Evolutionary conservation across 164 flowering plant genomes (phyloP).

Genomic region (Saururus chinensis): DNA sequence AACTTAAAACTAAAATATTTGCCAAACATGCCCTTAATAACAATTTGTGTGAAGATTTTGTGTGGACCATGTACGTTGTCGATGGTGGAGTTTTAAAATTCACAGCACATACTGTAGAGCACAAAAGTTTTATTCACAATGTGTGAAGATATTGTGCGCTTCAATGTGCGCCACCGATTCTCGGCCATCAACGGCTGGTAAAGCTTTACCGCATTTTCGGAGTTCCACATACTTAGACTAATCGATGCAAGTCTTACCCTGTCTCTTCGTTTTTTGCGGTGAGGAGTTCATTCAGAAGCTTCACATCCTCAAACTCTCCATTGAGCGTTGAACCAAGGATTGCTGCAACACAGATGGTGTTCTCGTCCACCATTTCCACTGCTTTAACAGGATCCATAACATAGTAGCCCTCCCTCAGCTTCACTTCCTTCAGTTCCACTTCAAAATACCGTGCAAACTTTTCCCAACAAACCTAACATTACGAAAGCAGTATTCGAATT

Average conservation of each 20-base stretch:
- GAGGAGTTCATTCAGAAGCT: constrained; percentile 31
- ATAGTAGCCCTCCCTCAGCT: constrained; percentile 29
- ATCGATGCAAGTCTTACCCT: constrained; percentile 13
- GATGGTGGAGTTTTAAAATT: no score
- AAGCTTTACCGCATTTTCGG: no score
- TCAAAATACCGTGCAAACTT: constrained; percentile 38
- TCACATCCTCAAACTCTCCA: constrained; percentile 42
- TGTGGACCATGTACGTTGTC: no score
- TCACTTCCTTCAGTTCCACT: constrained; percentile 39
- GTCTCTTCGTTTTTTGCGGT: constrained; percentile 25
- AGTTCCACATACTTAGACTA: not conserved
- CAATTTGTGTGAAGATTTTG: no score
- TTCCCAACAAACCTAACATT: constrained; percentile 35
- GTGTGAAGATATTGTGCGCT: no score
- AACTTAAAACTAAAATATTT: no score
- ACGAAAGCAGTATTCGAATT: not conserved
- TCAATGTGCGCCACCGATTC: no score
- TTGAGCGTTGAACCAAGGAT: constrained; percentile 37
- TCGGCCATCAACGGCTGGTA: no score
- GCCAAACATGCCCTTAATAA: no score
- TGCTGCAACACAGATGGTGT: constrained; percentile 40
- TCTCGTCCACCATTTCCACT: constrained; percentile 37
- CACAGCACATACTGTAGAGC: no score
- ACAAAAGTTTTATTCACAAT: no score
- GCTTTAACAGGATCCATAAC: constrained; percentile 40